Evolutionary conservation across 2,329 filamentous ascomycete species (phyloP).

Genomic region (Microsporum canis): DNA sequence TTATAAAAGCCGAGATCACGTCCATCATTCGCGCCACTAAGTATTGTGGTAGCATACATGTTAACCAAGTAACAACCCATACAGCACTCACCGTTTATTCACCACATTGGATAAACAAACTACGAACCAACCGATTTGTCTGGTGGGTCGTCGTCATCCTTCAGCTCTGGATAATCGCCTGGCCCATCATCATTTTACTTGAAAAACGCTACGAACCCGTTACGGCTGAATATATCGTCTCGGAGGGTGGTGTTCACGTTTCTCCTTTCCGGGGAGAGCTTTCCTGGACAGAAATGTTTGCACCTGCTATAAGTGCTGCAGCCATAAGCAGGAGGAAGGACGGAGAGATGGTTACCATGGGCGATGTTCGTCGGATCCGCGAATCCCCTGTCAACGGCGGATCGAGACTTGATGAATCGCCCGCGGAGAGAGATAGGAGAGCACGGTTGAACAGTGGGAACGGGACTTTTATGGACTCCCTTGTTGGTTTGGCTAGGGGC

Average conservation of each 20-base stretch:
- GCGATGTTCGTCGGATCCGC: conserved; percentile 11
- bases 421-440: conserved; percentile 15
- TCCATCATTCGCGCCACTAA: conserved; percentile 30
- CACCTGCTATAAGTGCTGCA: conserved; percentile 27
- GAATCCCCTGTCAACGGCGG: background rate
- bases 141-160: conserved; percentile 28
- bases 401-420: conserved; percentile 4
- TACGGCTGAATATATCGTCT: conserved; percentile 23
- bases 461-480: conserved; percentile 45
- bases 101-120: conserved; percentile 29
- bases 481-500: conserved; percentile 57
- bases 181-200: conserved; percentile 29
- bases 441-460: conserved; percentile 16
- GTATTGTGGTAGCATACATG: conserved; percentile 26
- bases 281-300: conserved; percentile 23
- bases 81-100: conserved; percentile 27
- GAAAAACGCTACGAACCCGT: conserved; percentile 29
- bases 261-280: conserved; percentile 19
- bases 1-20: conserved; percentile 21
- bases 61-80: conserved; percentile 19
- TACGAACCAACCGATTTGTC: conserved; percentile 25
- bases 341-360: conserved; percentile 14
- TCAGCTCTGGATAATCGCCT: conserved; percentile 32
- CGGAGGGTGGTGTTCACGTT: conserved; percentile 10
- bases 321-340: conserved; percentile 22